phyloP scores from a whole-genome alignment of 108 stramenopile species.

The Skeletonema marinoi region DNA sequence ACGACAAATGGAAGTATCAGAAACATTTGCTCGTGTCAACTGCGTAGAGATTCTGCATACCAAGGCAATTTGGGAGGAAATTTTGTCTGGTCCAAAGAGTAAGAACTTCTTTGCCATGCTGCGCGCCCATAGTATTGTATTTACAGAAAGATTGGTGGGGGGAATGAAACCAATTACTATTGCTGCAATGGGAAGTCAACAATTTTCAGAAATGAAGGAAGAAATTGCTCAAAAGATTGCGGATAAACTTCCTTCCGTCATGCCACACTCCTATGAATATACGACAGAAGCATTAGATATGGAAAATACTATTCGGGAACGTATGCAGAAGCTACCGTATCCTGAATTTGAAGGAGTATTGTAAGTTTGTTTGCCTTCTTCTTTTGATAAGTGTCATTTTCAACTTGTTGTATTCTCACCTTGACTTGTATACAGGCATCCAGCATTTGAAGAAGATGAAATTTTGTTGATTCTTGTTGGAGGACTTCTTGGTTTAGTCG shows the following conservation, averaged over 20 bases:
- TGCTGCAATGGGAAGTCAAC: constrained; percentile 79
- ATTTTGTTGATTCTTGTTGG: constrained; percentile 89
- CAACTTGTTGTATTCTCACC: too few relatives aligned
- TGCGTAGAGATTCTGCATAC: constrained; percentile 70
- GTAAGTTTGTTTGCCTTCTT: constrained; percentile 10
- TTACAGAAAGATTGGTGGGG: constrained; percentile 72
- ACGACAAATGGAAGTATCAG: constrained; percentile 86
- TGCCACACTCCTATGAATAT: constrained; percentile 86
- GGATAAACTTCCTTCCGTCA: constrained; percentile 72
- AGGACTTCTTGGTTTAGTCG: constrained; percentile 80
- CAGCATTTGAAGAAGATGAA: constrained; percentile 96
- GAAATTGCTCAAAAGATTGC: constrained; percentile 81
- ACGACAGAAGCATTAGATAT: constrained; percentile 90
- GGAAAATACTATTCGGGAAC: constrained; percentile 76
- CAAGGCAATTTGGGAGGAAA: constrained; percentile 58
- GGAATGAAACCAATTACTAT: constrained; percentile 85
- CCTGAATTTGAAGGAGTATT: constrained; percentile 86
- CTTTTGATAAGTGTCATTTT: too few relatives aligned
- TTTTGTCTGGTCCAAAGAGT: constrained; percentile 79
- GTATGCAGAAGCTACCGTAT: constrained; percentile 74
- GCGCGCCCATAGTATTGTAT: constrained; percentile 84
- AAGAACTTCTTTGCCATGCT: constrained; percentile 84
- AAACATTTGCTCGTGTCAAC: constrained; percentile 75
- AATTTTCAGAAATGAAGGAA: constrained; percentile 89
- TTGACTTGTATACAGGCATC: constrained; percentile 46